Evolutionary conservation across 192 early-diverging fungal genomes (phyloP), one percentile per base, ranked within the genome.

Genomic region (Coemansia sp.): DNA sequence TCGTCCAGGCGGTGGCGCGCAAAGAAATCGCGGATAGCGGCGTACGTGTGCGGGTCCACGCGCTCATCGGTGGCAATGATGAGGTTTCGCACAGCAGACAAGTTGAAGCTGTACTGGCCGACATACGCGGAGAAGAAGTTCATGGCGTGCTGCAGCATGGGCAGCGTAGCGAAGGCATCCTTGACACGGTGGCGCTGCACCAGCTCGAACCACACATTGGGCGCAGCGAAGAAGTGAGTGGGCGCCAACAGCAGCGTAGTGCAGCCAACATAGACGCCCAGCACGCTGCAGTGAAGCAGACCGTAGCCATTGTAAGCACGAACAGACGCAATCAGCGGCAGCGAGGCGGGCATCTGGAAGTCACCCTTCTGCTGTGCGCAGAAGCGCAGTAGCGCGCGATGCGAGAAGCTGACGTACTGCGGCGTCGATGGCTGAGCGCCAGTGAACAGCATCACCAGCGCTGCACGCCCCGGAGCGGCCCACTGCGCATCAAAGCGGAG

Each of bases 131-230:
- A 48, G 48, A 88, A 56, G n/a, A 71, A 71, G 54, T 82, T 76
- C 81, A 89, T 85, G 8, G 88, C 87, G 71, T 88, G 88, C 47
- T 88, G 83, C 54, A 91, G 66, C 85, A 91, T 84, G 22, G 85
- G 67, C 27, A 84, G 81, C 1, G 90, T 88, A 0, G 86, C 74
- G 55, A 85, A 87, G 0, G 83, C 81, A 41, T 92, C 89, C 62
- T 91, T 90, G 60, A 89, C 84, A 60, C 85, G 84, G 63, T 90
- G 86, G 41, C 85, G 78, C 65, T 90, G 84, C 14, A 92, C 60
- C 28, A 84, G 80, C 56, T 93, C 92, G 58, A 93, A 92, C 74
- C 85, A 92, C 27, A 92, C 70, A 16, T 79, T 55, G n/a, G 88
- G 85, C 27, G 76, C 73, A 24, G 75, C 67, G 47, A 73, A 83